A percentile compares a stretch with the other conserved stretches of the same genome.
phyloP scores from a whole-genome alignment of 139 green algal genomes.

The Astrephomene gubernaculifera region DNA sequence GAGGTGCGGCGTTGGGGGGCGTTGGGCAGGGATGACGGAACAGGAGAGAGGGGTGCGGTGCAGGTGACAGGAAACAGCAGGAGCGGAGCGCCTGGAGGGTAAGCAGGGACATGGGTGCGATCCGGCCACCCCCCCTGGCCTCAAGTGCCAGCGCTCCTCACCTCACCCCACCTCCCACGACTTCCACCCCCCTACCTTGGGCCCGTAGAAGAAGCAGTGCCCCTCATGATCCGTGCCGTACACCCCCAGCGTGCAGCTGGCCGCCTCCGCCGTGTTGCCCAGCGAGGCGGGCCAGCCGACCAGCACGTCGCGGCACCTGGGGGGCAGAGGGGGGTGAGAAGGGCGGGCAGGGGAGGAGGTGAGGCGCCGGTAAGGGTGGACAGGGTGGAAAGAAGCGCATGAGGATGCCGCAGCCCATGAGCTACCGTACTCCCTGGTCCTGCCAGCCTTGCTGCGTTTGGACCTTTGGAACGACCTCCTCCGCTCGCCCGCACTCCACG shows the following conservation, averaged over 20 bases:
- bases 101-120: not conserved
- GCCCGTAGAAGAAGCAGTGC: conserved; percentile 62
- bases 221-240: conserved; percentile 54
- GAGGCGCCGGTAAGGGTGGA: too few relatives aligned
- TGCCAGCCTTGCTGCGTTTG: too few relatives aligned
- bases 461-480: too few relatives aligned
- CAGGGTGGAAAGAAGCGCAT: too few relatives aligned
- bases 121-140: not conserved
- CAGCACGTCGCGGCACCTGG: conserved; percentile 41
- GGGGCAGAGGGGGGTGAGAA: not conserved
- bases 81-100: not conserved
- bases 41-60: not conserved
- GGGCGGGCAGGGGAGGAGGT: too few relatives aligned
- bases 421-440: too few relatives aligned
- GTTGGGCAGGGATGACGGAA: not conserved
- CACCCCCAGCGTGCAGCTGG: conserved; percentile 27
- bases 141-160: not conserved
- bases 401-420: too few relatives aligned
- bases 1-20: not conserved
- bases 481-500: not conserved
- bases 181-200: not conserved
- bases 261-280: not conserved
- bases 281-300: conserved; percentile 5
- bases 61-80: not conserved
- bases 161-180: not conserved